These are phyloP conservation scores for Trichoderma sp. DNA, from an alignment of 2,329 filamentous ascomycete genomes.

Conservation along the genomic window DNA sequence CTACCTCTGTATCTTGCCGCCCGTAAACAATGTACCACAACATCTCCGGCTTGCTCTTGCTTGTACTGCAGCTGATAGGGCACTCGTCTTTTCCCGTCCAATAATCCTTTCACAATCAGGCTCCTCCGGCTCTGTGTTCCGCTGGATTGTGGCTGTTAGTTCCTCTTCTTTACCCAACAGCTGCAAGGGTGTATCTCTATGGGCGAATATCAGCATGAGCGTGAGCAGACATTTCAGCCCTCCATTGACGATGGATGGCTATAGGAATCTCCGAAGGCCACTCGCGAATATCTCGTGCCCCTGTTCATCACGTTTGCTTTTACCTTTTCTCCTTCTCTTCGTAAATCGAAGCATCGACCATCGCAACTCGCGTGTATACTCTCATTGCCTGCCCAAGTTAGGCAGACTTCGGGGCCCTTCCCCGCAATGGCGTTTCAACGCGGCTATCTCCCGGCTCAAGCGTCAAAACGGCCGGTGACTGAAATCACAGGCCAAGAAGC, in stretches of 20 bases:
- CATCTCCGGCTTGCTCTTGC: background rate
- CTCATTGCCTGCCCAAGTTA: background rate
- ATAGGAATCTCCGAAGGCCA: conserved; percentile 21
- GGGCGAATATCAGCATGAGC: background rate
- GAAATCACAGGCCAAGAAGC: conserved; percentile 15
- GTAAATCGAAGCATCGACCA: background rate
- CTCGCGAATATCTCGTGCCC: background rate
- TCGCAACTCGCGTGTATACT: background rate
- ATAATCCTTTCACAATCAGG: conserved; percentile 12
- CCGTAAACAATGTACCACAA: background rate
- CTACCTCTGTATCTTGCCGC: background rate
- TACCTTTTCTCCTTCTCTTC: background rate
- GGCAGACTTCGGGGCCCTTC: background rate
- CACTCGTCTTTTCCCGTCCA: background rate
- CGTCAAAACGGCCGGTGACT: conserved; percentile 15
- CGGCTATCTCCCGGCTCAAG: background rate
- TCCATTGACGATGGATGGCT: background rate
- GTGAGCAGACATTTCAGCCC: background rate
- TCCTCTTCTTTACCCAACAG: conserved; percentile 1
- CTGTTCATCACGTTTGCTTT: background rate
- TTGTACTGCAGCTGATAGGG: background rate
- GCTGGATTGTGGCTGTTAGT: conserved; percentile 18
- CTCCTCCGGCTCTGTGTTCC: conserved; percentile 16
- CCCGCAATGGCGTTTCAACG: background rate
- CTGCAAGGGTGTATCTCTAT: background rate